A percentile compares a stretch with the other conserved stretches of the same genome.
Evolutionary conservation across 306 rosid genomes (phyloP).

Genomic region (Pyrus pyrifolia): DNA sequence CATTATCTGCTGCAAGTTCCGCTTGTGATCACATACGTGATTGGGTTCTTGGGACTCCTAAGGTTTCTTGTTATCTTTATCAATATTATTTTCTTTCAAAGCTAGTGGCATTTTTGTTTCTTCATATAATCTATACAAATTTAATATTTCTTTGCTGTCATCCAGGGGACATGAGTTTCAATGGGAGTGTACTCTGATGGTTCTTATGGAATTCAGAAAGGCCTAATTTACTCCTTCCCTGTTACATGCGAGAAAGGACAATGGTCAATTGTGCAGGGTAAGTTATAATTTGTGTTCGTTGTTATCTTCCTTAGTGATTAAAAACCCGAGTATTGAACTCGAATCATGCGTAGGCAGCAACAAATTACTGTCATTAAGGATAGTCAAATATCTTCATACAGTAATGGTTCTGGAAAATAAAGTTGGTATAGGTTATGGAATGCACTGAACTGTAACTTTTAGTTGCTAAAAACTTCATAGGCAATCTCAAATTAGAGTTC

Average conservation of each 20-base stretch:
- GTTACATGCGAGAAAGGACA: slow-evolving; percentile 86
- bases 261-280: slow-evolving; percentile 83
- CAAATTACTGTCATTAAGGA: background rate
- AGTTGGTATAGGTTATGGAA: background rate
- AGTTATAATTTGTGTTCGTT: background rate
- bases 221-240: slow-evolving; percentile 85
- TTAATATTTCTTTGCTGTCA: background rate
- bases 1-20: slow-evolving; percentile 65
- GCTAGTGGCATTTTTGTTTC: background rate
- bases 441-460: background rate
- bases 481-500: background rate
- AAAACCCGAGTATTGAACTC: background rate
- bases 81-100: slow-evolving; percentile 3
- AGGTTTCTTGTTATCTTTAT: slow-evolving; percentile 31
- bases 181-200: slow-evolving; percentile 97
- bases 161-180: slow-evolving; percentile 74
- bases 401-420: background rate
- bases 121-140: background rate
- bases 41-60: slow-evolving; percentile 66
- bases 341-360: background rate
- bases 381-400: background rate
- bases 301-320: background rate
- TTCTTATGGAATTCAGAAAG: slow-evolving; percentile 65
- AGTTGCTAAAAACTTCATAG: background rate
- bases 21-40: slow-evolving; percentile 73